These are phyloP conservation scores for Trichoderma atroviride DNA, from an alignment of 2,329 filamentous ascomycete genomes.

Conservation along the genomic window DNA sequence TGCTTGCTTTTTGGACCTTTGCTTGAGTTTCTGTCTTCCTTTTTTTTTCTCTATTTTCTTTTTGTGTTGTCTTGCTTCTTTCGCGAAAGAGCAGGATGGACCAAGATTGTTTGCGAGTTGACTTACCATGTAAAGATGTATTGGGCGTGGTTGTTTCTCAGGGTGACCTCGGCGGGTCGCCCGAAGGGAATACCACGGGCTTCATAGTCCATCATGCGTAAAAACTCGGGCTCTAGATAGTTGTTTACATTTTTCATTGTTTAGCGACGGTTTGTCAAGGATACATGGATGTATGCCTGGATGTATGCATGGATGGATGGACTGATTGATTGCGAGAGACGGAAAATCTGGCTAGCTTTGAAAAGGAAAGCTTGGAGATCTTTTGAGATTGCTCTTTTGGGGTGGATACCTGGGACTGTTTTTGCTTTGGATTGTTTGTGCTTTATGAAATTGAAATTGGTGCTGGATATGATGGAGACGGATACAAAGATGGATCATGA, in stretches of 20 bases:
- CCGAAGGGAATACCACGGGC: constrained; percentile 87
- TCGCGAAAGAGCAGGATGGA: neutral
- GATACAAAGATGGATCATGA: neutral
- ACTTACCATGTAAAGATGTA: constrained; percentile 98
- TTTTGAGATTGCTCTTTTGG: neutral
- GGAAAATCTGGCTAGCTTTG: neutral
- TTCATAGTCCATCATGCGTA: constrained; percentile 75
- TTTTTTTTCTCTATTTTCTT: neutral
- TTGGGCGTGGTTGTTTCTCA: constrained; percentile 95
- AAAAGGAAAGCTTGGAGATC: neutral
- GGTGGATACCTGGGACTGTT: neutral
- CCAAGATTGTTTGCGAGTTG: neutral
- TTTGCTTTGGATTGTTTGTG: neutral
- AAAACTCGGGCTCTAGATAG: constrained; percentile 70
- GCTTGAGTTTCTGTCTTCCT: neutral
- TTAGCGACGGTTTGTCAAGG: constrained; percentile 2
- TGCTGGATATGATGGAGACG: neutral
- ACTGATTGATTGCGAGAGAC: neutral
- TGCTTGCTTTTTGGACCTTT: neutral
- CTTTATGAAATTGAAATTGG: neutral
- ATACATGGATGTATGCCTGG: neutral
- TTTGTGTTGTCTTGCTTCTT: neutral
- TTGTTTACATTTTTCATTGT: constrained; percentile 7
- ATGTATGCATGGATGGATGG: neutral
- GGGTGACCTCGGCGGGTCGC: constrained; percentile 82